Percentiles rank a stretch among this genome's conserved stretches.
These are phyloP conservation scores for Apiospora sp. DNA, from an alignment of 2,329 filamentous ascomycete species.

Conservation along the genomic window DNA sequence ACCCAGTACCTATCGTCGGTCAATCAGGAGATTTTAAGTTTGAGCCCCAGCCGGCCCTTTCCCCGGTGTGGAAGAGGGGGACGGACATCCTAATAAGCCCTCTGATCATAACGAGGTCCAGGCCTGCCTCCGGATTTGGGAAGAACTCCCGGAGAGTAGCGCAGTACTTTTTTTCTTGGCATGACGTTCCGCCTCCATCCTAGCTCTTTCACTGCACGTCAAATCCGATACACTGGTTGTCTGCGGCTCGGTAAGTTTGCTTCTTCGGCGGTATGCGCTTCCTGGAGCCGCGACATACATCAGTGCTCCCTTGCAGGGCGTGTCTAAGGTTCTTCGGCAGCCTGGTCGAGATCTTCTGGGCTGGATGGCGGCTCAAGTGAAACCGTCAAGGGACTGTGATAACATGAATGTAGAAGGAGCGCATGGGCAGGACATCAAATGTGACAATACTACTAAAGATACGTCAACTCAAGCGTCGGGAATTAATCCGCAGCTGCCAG, in stretches of 20 bases:
- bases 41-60: constrained; percentile 26
- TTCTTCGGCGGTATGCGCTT: not conserved
- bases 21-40: constrained; percentile 29
- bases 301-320: not conserved
- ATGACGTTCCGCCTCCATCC: not conserved
- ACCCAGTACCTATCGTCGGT: not conserved
- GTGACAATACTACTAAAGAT: no score
- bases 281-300: not conserved
- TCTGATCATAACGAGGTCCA: not conserved
- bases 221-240: not conserved
- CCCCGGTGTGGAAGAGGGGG: not conserved
- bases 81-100: not conserved
- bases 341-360: not conserved
- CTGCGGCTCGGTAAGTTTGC: not conserved
- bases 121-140: not conserved
- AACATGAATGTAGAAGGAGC: not conserved
- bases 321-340: not conserved
- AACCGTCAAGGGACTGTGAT: not conserved
- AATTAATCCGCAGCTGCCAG: no score
- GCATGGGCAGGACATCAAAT: no score
- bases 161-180: not conserved
- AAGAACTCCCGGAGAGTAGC: not conserved
- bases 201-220: not conserved
- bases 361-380: not conserved
- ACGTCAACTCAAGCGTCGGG: no score